phyloP scores from a whole-genome alignment of 371 early-diverging fungal species.

The Mucor mucedo region DNA sequence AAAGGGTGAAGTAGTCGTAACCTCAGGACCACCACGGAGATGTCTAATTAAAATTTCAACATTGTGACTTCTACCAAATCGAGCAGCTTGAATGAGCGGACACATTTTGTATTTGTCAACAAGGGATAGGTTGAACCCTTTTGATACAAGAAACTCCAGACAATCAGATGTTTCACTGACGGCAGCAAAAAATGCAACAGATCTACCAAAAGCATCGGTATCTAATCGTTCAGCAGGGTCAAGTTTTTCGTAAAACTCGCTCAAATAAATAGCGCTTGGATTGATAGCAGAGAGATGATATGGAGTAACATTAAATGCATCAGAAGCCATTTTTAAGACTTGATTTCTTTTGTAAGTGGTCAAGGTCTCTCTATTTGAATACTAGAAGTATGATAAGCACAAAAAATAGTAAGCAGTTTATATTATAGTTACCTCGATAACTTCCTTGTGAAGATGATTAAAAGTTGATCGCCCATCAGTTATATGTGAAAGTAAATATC shows the following conservation, averaged over 20 bases:
- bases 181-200: slow-evolving; percentile 65
- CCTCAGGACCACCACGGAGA: slow-evolving; percentile 4
- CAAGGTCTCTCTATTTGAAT: slow-evolving; percentile 25
- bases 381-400: slow-evolving; percentile 9
- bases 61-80: slow-evolving; percentile 52
- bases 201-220: slow-evolving; percentile 53
- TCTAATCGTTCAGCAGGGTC: slow-evolving; percentile 45
- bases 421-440: slow-evolving; percentile 40
- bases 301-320: slow-evolving; percentile 47
- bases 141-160: slow-evolving; percentile 50
- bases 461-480: slow-evolving; percentile 29
- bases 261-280: slow-evolving; percentile 45
- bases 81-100: slow-evolving; percentile 62
- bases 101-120: slow-evolving; percentile 53
- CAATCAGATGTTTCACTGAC: slow-evolving; percentile 55
- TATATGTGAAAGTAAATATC: slow-evolving; percentile 27
- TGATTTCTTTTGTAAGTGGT: slow-evolving; percentile 47
- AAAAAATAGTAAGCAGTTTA: neutral
- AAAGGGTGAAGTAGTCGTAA: neutral
- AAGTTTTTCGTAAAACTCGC: slow-evolving; percentile 46
- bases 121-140: slow-evolving; percentile 34
- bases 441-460: slow-evolving; percentile 55
- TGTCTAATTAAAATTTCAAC: slow-evolving; percentile 23
- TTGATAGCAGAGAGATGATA: slow-evolving; percentile 53
- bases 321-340: slow-evolving; percentile 54